Conservation (phyloP, 2,329 filamentous ascomycete genomes). For the Xylariales sp. region DNA sequence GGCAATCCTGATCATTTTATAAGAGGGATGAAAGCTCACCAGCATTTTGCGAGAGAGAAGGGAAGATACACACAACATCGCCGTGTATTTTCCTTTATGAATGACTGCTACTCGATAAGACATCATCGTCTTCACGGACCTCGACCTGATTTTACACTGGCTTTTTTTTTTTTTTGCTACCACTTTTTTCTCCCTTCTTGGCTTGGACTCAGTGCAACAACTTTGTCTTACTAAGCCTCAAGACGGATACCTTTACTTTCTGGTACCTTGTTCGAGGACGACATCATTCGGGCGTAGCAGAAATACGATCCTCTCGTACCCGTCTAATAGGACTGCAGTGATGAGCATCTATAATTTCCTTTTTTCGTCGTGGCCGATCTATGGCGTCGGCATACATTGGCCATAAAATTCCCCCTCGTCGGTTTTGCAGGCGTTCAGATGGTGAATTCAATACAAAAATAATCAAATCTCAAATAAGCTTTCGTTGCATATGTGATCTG, state of each 20-base stretch:
- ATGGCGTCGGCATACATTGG: too few species aligned
- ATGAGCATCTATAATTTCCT: constrained; percentile 9
- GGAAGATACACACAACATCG: constrained; percentile 5
- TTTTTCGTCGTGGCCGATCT: too few species aligned
- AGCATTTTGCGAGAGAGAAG: constrained; percentile 7
- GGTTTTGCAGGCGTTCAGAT: background rate
- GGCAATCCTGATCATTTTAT: constrained; percentile 20
- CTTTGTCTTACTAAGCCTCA: too few species aligned
- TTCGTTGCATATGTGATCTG: too few species aligned
- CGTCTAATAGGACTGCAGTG: too few species aligned
- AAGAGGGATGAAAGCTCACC: constrained; percentile 14
- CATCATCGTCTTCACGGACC: constrained; percentile 11
- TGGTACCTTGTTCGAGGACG: constrained; percentile 2
- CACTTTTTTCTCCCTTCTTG: constrained; percentile 1
- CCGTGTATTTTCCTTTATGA: background rate
- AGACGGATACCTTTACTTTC: constrained; percentile 5
- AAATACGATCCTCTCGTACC: constrained; percentile 2
- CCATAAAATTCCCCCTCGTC: background rate
- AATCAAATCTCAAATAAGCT: too few species aligned
- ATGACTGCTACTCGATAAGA: constrained; percentile 7
- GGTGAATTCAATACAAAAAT: too few species aligned
- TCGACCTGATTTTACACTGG: constrained; percentile 10
- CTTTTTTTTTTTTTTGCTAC: constrained; percentile 7
- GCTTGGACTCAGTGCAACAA: too few species aligned
- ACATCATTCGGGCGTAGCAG: constrained; percentile 2